phyloP scores from a whole-genome alignment of 208 protist species.

The Trypanosoma grayi region DNA sequence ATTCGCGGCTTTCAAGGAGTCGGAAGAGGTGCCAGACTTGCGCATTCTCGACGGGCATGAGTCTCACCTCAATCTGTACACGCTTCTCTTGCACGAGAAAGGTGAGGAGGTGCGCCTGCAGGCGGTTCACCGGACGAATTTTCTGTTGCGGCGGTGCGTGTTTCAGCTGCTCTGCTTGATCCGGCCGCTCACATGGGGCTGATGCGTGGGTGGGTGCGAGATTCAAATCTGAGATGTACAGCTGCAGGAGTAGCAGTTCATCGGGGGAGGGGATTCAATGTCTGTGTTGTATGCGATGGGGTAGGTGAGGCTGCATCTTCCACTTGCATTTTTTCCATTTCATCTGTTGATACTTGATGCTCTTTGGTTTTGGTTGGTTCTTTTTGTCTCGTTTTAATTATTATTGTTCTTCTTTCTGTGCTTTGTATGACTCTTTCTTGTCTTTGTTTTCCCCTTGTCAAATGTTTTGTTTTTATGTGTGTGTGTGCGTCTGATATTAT shows the following conservation, averaged over 20 bases:
- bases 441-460: conserved; percentile 1
- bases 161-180: conserved; percentile 76
- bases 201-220: conserved; percentile 3
- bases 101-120: conserved; percentile 53
- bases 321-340: conserved; percentile 9
- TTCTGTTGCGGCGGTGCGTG: conserved; percentile 80
- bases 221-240: conserved; percentile 9
- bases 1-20: conserved; percentile 56
- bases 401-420: conserved; percentile 15
- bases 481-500: conserved; percentile 1
- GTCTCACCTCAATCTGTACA: conserved; percentile 86
- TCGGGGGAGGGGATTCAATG: not conserved
- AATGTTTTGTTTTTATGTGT: not conserved
- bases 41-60: conserved; percentile 50
- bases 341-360: not conserved
- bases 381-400: conserved; percentile 8
- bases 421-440: not conserved
- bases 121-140: conserved; percentile 70
- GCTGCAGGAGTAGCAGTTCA: not conserved
- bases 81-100: conserved; percentile 44
- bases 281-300: too few species aligned
- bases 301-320: not conserved
- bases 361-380: not conserved
- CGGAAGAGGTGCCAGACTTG: conserved; percentile 47
- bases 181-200: conserved; percentile 85